Base-by-base conservation (phyloP, 164 flowering plant species). In the Chimonanthus praecox region DNA sequence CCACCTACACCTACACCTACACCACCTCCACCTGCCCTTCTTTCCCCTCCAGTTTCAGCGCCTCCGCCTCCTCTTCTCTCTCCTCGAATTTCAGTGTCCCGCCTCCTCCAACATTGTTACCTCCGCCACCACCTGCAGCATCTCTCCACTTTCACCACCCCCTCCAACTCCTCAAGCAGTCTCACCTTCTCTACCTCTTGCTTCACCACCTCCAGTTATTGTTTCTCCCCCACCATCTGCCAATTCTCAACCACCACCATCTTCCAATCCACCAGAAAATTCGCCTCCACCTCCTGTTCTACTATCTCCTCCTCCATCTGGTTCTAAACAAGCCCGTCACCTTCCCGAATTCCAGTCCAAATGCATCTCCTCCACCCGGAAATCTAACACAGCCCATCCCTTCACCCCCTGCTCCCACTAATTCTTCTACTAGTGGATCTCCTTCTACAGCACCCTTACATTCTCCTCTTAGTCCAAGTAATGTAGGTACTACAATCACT, bases 261-360 rank as follows among this genome's bases (percentile, higher is more conserved):
- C 82, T 8, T 18, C 78, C 47, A 72, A 48, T 2, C 84, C 89
- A 21, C 86, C 89, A 76, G 13, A 45, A 62, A 78, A 67, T 68
- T 67, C 89, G 16, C 86, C 86, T 5, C 81, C 88, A 1, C 89
- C 90, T 4, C 85, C 88, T 3, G 75, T 79, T 49, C 60, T 75
- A 46, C 82, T 82, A 21, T 80, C 90, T 6, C 84, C 88, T 33
- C 64, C 77, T 54, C 77, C 88, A 21, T 73, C 87, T 50, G 61
- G 48, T 71, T 71, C 82, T 63, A 77, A 66, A 58, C 77, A 65
- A 67, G 45, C 81, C 16, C 69, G 70, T 78, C 85, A 21, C 84
- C 90, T 18, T 67, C 81, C 64, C 79, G 62, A 79, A 71, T 64
- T 69, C 84, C 69, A 72, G 87, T 47, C 69, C 79, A 21, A 69